Conservation (phyloP, 2,329 filamentous ascomycete species). For the Alternaria ventricosa region DNA sequence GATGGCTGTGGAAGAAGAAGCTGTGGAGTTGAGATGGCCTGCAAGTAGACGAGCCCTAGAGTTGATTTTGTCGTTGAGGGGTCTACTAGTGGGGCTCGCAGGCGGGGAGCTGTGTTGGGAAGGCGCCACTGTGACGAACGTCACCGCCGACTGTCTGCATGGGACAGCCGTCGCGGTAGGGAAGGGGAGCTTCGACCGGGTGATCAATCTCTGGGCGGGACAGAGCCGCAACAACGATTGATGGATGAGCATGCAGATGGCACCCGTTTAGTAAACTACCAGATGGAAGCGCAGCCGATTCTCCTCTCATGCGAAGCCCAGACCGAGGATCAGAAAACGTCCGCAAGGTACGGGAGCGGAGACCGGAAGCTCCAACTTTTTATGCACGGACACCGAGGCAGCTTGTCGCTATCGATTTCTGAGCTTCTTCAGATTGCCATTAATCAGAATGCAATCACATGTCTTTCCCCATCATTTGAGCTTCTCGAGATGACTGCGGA, state of each 20-base stretch:
- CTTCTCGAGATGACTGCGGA: neutral
- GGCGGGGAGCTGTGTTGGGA: conserved; percentile 42
- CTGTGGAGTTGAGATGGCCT: conserved; percentile 47
- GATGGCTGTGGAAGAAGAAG: conserved; percentile 25
- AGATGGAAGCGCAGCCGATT: conserved; percentile 22
- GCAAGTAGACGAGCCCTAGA: conserved; percentile 48
- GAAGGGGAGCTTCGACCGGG: conserved; percentile 25
- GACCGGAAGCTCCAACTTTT: conserved; percentile 5
- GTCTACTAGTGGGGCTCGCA: conserved; percentile 47
- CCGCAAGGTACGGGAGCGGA: conserved; percentile 5
- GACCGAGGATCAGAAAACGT: conserved; percentile 35
- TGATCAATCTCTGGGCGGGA: conserved; percentile 25
- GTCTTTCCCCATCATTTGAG: neutral
- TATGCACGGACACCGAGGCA: conserved; percentile 17
- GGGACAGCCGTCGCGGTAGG: conserved; percentile 35
- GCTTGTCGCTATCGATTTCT: neutral
- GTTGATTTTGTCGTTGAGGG: conserved; percentile 49
- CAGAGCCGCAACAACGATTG: conserved; percentile 31
- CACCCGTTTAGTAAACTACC: conserved; percentile 21
- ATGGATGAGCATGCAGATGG: conserved; percentile 33
- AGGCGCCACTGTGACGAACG: conserved; percentile 50
- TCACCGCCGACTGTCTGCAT: conserved; percentile 45
- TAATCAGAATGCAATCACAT: neutral
- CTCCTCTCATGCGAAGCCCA: conserved; percentile 18
- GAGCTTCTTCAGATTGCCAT: neutral